These are phyloP conservation scores for Lichtheimia hyalospora DNA, from an alignment of 371 early-diverging fungal species.

Conservation along the genomic window DNA sequence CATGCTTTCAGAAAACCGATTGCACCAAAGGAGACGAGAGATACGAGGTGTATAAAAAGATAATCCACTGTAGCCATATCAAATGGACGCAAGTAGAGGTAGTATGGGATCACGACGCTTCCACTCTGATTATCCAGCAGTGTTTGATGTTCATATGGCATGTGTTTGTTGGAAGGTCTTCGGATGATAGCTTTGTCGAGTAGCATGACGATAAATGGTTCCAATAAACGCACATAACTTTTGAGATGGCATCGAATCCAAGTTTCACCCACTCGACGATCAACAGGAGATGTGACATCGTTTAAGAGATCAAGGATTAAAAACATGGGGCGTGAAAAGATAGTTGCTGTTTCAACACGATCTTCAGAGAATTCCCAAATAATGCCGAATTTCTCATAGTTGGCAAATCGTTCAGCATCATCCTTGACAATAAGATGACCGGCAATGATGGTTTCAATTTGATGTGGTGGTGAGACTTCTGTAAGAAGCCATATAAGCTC, in stretches of 20 bases:
- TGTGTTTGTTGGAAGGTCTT: constrained; percentile 26
- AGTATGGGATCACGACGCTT: constrained; percentile 26
- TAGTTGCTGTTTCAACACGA: constrained; percentile 36
- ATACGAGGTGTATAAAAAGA: constrained; percentile 57
- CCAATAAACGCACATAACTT: constrained; percentile 62
- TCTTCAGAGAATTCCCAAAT: constrained; percentile 70
- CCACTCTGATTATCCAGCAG: constrained; percentile 15
- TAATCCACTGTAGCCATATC: constrained; percentile 71
- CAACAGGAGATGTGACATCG: constrained; percentile 52
- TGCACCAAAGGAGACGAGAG: constrained; percentile 59
- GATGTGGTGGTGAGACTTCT: constrained; percentile 48
- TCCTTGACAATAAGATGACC: constrained; percentile 51
- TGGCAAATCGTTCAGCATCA: constrained; percentile 29
- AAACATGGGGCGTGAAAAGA: constrained; percentile 73
- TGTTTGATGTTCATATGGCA: constrained; percentile 47
- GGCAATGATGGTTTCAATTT: constrained; percentile 64
- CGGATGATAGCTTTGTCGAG: constrained; percentile 55
- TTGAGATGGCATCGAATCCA: constrained; percentile 71
- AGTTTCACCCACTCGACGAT: constrained; percentile 67
- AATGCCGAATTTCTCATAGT: constrained; percentile 67
- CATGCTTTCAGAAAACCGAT: constrained; percentile 57
- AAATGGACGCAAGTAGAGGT: constrained; percentile 60
- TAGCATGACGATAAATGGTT: constrained; percentile 62
- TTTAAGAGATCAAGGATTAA: constrained; percentile 68
- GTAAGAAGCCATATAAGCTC: constrained; percentile 69